phyloP scores from a whole-genome alignment of 345 rosid genomes.

The Conringia planisiliqua region DNA sequence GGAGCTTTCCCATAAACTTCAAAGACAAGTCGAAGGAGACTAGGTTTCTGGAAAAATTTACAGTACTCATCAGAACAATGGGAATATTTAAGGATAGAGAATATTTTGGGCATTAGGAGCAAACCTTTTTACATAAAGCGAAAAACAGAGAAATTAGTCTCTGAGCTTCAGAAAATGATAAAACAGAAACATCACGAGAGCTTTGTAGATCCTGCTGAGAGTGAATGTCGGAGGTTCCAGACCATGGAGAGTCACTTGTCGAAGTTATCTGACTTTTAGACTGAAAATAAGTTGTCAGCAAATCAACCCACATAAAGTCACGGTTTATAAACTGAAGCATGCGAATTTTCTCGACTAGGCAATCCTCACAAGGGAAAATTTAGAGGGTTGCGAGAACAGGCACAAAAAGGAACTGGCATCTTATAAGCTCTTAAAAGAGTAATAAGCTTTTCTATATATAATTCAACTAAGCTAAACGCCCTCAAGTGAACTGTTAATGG shows the following conservation, averaged over 20 bases:
- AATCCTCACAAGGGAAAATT: not conserved
- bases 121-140: slow-evolving; percentile 92
- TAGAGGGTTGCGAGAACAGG: slow-evolving; percentile 12
- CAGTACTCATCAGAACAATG: slow-evolving; percentile 24
- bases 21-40: slow-evolving; percentile 77
- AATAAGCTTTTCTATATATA: slow-evolving; percentile 3
- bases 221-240: slow-evolving; percentile 49
- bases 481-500: slow-evolving; percentile 5
- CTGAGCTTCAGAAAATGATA: slow-evolving; percentile 78
- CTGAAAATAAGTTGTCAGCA: slow-evolving; percentile 40
- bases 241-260: slow-evolving; percentile 48
- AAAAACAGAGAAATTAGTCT: slow-evolving; percentile 81
- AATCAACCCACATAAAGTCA: slow-evolving; percentile 8
- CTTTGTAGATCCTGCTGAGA: slow-evolving; percentile 40
- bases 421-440: not conserved
- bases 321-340: slow-evolving; percentile 7
- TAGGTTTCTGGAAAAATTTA: slow-evolving; percentile 63
- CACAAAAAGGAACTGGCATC: not conserved
- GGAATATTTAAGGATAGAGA: not conserved
- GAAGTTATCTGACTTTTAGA: slow-evolving; percentile 52
- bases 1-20: slow-evolving; percentile 75
- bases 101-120: slow-evolving; percentile 11
- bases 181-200: slow-evolving; percentile 42
- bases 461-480: not conserved
- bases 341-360: not conserved